Evolutionary conservation across 176 grass and related monocot genomes (phyloP).

Genomic region (Carex kokanica): DNA sequence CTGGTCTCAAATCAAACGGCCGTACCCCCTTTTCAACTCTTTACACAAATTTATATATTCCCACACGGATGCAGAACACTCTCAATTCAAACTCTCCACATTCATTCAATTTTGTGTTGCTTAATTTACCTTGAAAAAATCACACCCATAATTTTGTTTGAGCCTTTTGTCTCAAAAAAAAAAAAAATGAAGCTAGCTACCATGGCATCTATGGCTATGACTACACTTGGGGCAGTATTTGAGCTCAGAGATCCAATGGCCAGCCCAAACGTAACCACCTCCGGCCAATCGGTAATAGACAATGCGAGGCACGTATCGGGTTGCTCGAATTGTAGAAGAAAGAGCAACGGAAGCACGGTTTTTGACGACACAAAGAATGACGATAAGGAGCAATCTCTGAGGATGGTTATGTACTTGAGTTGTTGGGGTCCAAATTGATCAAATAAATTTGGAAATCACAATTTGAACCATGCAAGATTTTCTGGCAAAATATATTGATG

Average conservation of each 20-base stretch:
- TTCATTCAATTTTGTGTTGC: not conserved
- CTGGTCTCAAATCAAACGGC: conserved; percentile 4
- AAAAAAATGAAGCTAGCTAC: conserved; percentile 46
- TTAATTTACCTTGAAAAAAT: not conserved
- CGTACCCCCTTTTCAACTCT: not conserved
- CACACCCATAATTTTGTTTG: not conserved
- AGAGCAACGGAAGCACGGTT: not conserved
- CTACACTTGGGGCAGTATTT: conserved; percentile 44
- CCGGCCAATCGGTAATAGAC: not conserved
- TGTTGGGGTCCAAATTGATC: conserved; percentile 76
- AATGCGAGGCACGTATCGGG: not conserved
- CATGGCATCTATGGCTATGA: conserved; percentile 52
- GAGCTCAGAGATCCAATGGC: conserved; percentile 53
- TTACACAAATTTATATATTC: not conserved
- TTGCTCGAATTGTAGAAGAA: not conserved
- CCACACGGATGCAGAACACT: not conserved
- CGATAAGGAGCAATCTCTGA: conserved; percentile 45
- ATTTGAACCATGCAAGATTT: not conserved
- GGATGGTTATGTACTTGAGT: conserved; percentile 75
- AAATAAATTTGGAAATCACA: conserved; percentile 6
- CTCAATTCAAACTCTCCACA: not conserved
- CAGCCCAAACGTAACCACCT: conserved; percentile 30
- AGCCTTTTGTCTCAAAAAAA: not conserved
- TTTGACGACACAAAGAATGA: not conserved
- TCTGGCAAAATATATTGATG: no score